Percentiles rank a stretch among this genome's conserved stretches.
phyloP scores from a whole-genome alignment of 192 early-diverging fungal genomes.

The Podila verticillata region DNA sequence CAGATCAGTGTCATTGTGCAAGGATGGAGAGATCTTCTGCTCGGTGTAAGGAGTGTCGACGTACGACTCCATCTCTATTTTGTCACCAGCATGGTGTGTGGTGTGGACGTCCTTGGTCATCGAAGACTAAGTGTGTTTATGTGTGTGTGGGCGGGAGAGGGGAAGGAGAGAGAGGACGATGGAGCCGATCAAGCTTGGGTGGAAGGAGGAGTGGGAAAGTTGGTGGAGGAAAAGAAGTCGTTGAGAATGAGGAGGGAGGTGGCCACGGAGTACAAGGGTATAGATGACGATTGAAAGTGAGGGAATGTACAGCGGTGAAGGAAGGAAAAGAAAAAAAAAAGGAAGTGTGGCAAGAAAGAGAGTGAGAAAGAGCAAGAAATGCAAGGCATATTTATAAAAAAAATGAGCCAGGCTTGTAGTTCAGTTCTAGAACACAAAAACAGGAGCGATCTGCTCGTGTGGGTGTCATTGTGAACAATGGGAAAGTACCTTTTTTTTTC shows the following conservation, averaged over 20 bases:
- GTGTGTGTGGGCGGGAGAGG: background rate
- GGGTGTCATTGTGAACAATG: too few relatives aligned
- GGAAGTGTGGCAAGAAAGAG: conserved; percentile 3
- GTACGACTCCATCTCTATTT: conserved; percentile 29
- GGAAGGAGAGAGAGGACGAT: background rate
- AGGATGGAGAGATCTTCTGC: background rate
- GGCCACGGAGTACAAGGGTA: conserved; percentile 2
- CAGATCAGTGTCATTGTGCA: conserved; percentile 18
- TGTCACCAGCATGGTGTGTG: conserved; percentile 19
- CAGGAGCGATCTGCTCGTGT: too few relatives aligned
- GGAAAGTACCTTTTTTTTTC: too few relatives aligned
- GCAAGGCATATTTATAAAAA: background rate
- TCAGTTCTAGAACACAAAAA: background rate
- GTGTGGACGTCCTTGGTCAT: conserved; percentile 18
- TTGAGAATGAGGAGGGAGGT: background rate
- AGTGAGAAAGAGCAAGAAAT: conserved; percentile 11
- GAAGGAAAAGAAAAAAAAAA: background rate
- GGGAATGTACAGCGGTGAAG: background rate
- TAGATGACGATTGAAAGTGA: background rate
- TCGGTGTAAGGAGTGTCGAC: conserved; percentile 2
- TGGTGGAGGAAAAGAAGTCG: too few relatives aligned
- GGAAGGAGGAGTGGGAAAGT: background rate
- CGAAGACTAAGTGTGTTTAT: background rate
- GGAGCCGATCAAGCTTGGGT: background rate
- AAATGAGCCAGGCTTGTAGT: background rate